Evolutionary conservation across 257 asterid species (phyloP).

Genomic region (Gentiana straminea): DNA sequence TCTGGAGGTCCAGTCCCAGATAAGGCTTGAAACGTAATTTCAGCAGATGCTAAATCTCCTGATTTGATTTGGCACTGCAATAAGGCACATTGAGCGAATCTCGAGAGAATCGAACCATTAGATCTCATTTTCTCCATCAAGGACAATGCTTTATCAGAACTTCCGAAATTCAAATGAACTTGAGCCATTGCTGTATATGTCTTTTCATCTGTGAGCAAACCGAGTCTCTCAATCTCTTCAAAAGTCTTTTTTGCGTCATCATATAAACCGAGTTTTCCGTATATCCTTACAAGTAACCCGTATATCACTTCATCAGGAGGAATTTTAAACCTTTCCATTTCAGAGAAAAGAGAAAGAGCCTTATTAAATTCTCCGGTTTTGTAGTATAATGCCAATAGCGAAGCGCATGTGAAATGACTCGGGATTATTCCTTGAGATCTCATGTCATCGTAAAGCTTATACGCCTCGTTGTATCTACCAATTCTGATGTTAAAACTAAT

Average conservation of each 20-base stretch:
- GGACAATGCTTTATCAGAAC: slow-evolving; percentile 53
- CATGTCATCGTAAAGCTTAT: slow-evolving; percentile 76
- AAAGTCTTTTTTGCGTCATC: slow-evolving; percentile 81
- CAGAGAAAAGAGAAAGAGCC: slow-evolving; percentile 81
- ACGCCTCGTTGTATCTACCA: slow-evolving; percentile 44
- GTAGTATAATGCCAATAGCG: slow-evolving; percentile 69
- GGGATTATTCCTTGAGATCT: slow-evolving; percentile 60
- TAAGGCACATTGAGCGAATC: slow-evolving; percentile 52
- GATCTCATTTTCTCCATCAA: slow-evolving; percentile 66
- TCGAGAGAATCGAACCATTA: slow-evolving; percentile 42
- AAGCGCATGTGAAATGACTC: slow-evolving; percentile 88
- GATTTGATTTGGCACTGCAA: slow-evolving; percentile 52
- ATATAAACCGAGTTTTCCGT: slow-evolving; percentile 89
- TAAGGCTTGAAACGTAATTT: slow-evolving; percentile 52
- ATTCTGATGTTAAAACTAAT: slow-evolving; percentile 45
- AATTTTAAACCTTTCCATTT: slow-evolving; percentile 65
- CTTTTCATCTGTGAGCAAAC: slow-evolving; percentile 53
- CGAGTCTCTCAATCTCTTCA: slow-evolving; percentile 46
- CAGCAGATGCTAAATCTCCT: slow-evolving; percentile 71
- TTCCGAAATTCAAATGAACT: slow-evolving; percentile 69
- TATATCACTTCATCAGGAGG: slow-evolving; percentile 77
- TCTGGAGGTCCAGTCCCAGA: slow-evolving; percentile 56
- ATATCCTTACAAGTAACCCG: slow-evolving; percentile 86
- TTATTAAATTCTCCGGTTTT: slow-evolving; percentile 64
- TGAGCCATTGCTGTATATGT: slow-evolving; percentile 88